Conservation (phyloP, 495 filamentous ascomycete genomes). For the Tuber magnatum region DNA sequence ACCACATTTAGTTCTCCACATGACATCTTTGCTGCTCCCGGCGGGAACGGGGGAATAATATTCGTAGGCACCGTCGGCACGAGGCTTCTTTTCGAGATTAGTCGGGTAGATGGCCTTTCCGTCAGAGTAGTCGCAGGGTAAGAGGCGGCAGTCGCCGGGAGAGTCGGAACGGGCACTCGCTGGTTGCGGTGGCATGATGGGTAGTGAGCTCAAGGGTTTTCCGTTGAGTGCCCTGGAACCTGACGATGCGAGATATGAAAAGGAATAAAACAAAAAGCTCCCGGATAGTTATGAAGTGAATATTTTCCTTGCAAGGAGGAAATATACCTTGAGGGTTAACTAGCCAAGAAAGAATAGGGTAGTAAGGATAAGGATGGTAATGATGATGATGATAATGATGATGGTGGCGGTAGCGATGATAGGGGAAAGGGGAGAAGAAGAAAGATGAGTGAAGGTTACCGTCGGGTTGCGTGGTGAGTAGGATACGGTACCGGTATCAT, state of each 20-base stretch:
- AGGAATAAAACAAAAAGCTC: neutral
- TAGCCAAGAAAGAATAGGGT: neutral
- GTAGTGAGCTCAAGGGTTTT: neutral
- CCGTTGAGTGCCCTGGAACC: neutral
- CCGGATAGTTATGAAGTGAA: neutral
- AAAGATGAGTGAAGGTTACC: neutral
- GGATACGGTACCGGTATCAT: too few species aligned
- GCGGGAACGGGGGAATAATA: constrained; percentile 23
- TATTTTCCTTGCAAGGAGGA: neutral
- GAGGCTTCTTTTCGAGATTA: constrained; percentile 24
- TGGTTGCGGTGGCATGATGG: neutral
- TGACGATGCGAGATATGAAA: neutral
- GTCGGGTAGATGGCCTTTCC: constrained; percentile 19
- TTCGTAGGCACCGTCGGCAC: constrained; percentile 27
- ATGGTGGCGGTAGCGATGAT: neutral
- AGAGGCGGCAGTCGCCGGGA: neutral
- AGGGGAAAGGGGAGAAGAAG: neutral
- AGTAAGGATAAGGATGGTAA: neutral
- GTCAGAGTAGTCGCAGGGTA: constrained; percentile 16
- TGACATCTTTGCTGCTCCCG: constrained; percentile 21
- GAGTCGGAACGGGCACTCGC: neutral
- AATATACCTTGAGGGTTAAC: neutral
- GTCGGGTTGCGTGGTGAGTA: neutral
- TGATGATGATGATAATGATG: neutral
- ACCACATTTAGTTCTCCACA: constrained; percentile 30